phyloP scores from a whole-genome alignment of 768 basidiomycete species.

The Candolleomyces aberdarensis region DNA sequence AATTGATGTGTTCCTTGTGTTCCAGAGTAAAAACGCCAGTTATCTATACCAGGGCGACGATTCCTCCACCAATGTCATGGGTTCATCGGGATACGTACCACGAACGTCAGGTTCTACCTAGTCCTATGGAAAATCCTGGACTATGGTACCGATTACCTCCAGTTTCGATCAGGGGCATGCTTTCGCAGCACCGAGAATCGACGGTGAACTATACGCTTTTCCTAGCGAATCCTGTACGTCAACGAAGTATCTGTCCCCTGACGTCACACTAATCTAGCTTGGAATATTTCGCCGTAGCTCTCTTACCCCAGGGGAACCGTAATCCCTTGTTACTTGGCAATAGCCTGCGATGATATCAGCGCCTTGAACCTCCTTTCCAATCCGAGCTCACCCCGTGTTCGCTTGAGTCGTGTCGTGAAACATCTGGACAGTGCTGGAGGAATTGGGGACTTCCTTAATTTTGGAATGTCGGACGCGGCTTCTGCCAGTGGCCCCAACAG shows the following conservation, averaged over 20 bases:
- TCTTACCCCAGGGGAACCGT: constrained; percentile 30
- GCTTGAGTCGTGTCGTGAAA: constrained; percentile 17
- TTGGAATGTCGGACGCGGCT: neutral
- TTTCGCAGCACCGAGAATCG: neutral
- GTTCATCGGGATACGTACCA: neutral
- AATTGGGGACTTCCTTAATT: neutral
- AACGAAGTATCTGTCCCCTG: neutral
- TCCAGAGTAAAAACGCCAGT: neutral
- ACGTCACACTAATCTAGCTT: neutral
- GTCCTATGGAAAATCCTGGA: neutral
- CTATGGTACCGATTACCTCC: neutral
- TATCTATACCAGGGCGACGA: neutral
- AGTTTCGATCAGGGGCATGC: neutral
- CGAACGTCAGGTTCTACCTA: neutral
- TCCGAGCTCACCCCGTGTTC: constrained; percentile 15
- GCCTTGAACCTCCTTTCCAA: constrained; percentile 22
- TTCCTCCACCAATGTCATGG: neutral
- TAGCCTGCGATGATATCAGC: constrained; percentile 19
- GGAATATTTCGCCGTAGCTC: constrained; percentile 11
- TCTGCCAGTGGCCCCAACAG: neutral
- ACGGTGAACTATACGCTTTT: constrained; percentile 14
- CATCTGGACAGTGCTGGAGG: constrained; percentile 2
- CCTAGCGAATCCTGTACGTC: constrained; percentile 25
- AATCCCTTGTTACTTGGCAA: constrained; percentile 24
- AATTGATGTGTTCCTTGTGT: neutral